Evolutionary conservation across 1,284 basidiomycete species (phyloP).

Genomic region (Lentinula novae-zelandiae): DNA sequence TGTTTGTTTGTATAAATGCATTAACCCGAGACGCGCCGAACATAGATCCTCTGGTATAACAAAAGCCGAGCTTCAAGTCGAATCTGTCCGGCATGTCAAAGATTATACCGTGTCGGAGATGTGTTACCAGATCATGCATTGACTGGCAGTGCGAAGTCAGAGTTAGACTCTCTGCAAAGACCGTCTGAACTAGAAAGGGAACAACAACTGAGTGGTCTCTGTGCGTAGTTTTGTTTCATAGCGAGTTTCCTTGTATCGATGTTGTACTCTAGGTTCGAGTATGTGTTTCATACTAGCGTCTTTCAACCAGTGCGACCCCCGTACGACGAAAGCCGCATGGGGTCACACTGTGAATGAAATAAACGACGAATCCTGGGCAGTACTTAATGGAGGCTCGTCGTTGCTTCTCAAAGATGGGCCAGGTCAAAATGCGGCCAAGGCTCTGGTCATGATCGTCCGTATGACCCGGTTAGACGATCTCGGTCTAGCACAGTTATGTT

Average conservation of each 20-base stretch:
- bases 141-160: conserved; percentile 18
- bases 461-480: conserved; percentile 75
- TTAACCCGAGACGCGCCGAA: background rate
- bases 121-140: conserved; percentile 40
- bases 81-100: conserved; percentile 72
- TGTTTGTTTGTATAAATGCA: background rate
- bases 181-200: conserved; percentile 49
- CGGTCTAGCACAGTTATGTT: conserved; percentile 67
- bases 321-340: conserved; percentile 65
- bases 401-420: conserved; percentile 18
- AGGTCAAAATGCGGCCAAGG: conserved; percentile 36
- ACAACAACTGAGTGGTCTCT: conserved; percentile 71
- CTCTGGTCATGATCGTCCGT: conserved; percentile 63
- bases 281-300: conserved; percentile 72
- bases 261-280: conserved; percentile 52
- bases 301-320: conserved; percentile 49
- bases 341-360: conserved; percentile 66
- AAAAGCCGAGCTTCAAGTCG: conserved; percentile 65
- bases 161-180: conserved; percentile 20
- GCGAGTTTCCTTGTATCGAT: background rate
- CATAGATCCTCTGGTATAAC: conserved; percentile 82
- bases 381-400: conserved; percentile 45
- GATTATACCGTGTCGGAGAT: conserved; percentile 68
- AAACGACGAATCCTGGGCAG: conserved; percentile 58
- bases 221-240: conserved; percentile 36